phyloP scores from a whole-genome alignment of 106 monocot genomes.

The Apostasia ramifera region DNA sequence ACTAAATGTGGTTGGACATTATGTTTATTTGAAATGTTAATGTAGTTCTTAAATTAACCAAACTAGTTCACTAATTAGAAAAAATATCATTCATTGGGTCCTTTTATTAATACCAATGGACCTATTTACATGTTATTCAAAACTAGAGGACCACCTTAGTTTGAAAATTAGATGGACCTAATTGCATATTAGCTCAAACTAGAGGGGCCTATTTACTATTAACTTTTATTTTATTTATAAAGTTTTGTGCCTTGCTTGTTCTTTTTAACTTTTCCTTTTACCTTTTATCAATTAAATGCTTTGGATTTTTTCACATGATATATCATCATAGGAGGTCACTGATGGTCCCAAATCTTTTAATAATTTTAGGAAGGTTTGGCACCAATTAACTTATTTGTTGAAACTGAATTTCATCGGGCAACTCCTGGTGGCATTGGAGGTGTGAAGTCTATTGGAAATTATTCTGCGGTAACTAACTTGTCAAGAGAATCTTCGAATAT shows the following conservation, averaged over 20 bases:
- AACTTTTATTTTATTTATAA: not conserved
- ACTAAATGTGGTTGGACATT: too few relatives aligned
- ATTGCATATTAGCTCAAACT: too few relatives aligned
- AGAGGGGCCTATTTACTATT: too few relatives aligned
- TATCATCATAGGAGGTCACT: not conserved
- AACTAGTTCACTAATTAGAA: too few relatives aligned
- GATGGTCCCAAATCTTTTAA: not conserved
- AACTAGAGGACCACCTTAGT: too few relatives aligned
- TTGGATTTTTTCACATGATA: not conserved
- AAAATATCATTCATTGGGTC: too few relatives aligned
- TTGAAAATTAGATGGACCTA: too few relatives aligned
- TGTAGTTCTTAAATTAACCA: too few relatives aligned
- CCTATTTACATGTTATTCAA: too few relatives aligned
- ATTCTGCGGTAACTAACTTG: slow-evolving; percentile 59
- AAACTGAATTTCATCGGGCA: slow-evolving; percentile 63
- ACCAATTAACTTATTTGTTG: slow-evolving; percentile 69
- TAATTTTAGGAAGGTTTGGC: slow-evolving; percentile 58
- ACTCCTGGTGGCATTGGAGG: slow-evolving; percentile 73
- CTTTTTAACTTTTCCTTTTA: not conserved
- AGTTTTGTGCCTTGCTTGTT: not conserved
- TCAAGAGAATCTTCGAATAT: not conserved
- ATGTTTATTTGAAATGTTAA: too few relatives aligned
- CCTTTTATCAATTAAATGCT: not conserved
- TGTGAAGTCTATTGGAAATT: slow-evolving; percentile 84
- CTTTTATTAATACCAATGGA: too few relatives aligned